Percentiles rank a stretch among this genome's conserved stretches.
phyloP scores from a whole-genome alignment of 169 alveolate genomes.

The Ichthyophthirius multifiliis region DNA sequence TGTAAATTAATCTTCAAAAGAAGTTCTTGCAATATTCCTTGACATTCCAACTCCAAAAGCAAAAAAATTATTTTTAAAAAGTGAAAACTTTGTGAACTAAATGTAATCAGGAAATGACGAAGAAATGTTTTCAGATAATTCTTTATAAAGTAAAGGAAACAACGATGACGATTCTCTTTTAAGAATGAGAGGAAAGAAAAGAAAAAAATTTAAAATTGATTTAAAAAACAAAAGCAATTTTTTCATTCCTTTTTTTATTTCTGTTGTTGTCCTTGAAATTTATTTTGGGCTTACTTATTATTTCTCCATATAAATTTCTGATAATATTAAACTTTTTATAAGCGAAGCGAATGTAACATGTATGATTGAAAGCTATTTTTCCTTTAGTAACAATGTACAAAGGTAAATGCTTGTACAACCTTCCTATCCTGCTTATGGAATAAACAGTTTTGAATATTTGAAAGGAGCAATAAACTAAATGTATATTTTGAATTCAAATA shows the following conservation, averaged over 20 bases:
- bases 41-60: constrained; percentile 4
- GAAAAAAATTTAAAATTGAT: neutral
- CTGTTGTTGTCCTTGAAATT: neutral
- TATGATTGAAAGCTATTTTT: neutral
- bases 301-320: neutral
- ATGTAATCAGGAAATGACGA: constrained; percentile 26
- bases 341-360: neutral
- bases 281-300: neutral
- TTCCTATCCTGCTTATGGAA: neutral
- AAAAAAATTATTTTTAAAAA: neutral
- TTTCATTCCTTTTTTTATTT: neutral
- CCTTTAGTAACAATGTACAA: neutral
- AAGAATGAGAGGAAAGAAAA: neutral
- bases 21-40: neutral
- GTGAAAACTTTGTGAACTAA: constrained; percentile 17
- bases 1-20: neutral
- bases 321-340: neutral
- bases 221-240: neutral
- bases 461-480: neutral
- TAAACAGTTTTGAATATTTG: neutral
- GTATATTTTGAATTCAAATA: neutral
- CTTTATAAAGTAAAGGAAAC: neutral
- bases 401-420: neutral
- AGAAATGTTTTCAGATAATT: neutral
- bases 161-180: neutral